Base-by-base conservation (phyloP, 2,329 filamentous ascomycete genomes). In the Phaeosphaeriaceae sp. region DNA sequence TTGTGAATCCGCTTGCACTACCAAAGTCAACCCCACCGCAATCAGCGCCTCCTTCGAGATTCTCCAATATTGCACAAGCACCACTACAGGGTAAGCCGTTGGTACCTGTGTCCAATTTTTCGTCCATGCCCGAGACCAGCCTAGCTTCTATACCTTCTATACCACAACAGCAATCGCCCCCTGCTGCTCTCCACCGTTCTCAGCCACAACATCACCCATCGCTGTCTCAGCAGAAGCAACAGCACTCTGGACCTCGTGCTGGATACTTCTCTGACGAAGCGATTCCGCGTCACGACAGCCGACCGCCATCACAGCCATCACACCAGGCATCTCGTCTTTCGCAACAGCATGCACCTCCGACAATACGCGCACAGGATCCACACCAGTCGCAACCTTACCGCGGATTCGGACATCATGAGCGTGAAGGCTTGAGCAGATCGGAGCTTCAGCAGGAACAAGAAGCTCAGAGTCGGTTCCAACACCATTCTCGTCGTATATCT, bases 11-110 rank as follows among this genome's bases (percentile, higher is more conserved):
- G 13, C 55, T 68, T 48, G 56, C 67, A 21, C 54, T 75, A 13
- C 75, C 79, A 27, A 78, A 79, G 57, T 67, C 71, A 11, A 80
- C 80, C 7, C 78, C 80, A 55, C 74, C 75, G 22, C 66, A 68
- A 44, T 55, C 62, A 31, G 51, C 61, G 42, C 41, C 69, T n/a
- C 55, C 68, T 19, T 56, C 69, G 6, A 67, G 70, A 20, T 77
- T 76, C 47, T 64, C 72, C 7, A 67, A 67, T 15, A 69, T 77
- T 45, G 71, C 73, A 41, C 74, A 77, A 59, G 69, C 74, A 48
- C 72, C 66, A 36, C 64, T 70, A 31, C 68, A 65, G 50, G 58
- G 64, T 48, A 75, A 76, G 50, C 56, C 72, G 22, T 48, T 68
- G 17, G 67, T 70, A 20, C 57, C 70, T 51, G 59, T 67, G 44